These are phyloP conservation scores for Adenanthera pavonina DNA, from an alignment of 306 rosid species.

Conservation along the genomic window DNA sequence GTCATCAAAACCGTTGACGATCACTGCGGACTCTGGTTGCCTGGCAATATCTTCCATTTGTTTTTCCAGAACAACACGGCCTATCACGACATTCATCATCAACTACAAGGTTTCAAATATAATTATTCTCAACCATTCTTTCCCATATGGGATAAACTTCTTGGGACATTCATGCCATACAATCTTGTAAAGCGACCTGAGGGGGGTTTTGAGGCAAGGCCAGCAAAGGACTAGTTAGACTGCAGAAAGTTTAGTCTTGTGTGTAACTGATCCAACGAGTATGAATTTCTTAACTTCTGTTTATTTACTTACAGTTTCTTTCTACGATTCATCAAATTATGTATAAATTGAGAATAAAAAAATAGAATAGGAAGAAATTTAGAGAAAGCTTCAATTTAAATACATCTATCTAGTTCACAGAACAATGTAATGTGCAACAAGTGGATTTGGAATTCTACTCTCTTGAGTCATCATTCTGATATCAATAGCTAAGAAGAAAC, in stretches of 20 bases:
- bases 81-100: conserved; percentile 12
- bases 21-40: conserved; percentile 68
- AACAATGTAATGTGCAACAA: neutral
- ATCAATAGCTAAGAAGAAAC: neutral
- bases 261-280: neutral
- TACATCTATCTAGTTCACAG: neutral
- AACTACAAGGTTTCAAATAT: conserved; percentile 64
- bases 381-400: no score
- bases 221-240: conserved; percentile 35
- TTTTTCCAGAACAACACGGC: conserved; percentile 17
- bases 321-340: no score
- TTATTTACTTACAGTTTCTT: no score
- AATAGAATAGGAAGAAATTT: no score
- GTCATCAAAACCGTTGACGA: conserved; percentile 38
- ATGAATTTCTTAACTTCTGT: no score
- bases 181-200: conserved; percentile 54
- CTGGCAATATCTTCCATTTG: conserved; percentile 11
- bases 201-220: conserved; percentile 65
- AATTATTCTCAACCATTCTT: conserved; percentile 74
- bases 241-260: neutral
- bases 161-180: conserved; percentile 67
- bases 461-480: neutral
- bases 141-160: conserved; percentile 65
- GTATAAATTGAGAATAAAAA: no score
- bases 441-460: neutral